Percentiles rank a stretch among this genome's conserved stretches.
These are phyloP conservation scores for Jacaranda mimosifolia DNA, from an alignment of 257 asterid species.

Conservation along the genomic window DNA sequence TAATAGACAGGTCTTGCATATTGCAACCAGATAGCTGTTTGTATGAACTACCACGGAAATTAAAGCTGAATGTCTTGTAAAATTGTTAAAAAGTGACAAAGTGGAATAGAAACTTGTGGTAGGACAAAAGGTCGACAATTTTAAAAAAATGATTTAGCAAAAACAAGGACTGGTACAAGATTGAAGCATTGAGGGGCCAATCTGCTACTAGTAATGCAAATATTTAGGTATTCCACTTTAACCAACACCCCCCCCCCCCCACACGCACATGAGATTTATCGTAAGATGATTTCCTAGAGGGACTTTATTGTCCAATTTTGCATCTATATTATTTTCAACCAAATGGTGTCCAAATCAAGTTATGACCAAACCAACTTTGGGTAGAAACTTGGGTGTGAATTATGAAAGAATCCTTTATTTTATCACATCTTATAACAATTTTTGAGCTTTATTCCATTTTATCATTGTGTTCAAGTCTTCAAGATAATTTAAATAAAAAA, in stretches of 20 bases:
- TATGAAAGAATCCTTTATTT: no score
- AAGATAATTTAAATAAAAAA: no score
- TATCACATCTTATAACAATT: no score
- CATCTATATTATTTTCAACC: no score
- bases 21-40: slow-evolving; percentile 7
- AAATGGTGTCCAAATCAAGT: no score
- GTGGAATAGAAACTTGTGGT: background rate
- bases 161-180: background rate
- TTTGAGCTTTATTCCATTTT: no score
- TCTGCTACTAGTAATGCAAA: background rate
- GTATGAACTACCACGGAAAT: slow-evolving; percentile 20
- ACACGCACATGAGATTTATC: background rate
- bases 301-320: no score
- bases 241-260: background rate
- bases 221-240: background rate
- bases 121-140: background rate
- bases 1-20: slow-evolving; percentile 8
- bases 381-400: no score
- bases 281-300: no score
- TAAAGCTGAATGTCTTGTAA: slow-evolving; percentile 7
- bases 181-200: background rate
- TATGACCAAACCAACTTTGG: no score
- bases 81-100: slow-evolving; percentile 1
- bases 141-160: background rate
- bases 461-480: no score